Evolutionary conservation across 345 rosid species (phyloP), one percentile per base, ranked within the genome.

Genomic region (Kernera saxatilis): DNA sequence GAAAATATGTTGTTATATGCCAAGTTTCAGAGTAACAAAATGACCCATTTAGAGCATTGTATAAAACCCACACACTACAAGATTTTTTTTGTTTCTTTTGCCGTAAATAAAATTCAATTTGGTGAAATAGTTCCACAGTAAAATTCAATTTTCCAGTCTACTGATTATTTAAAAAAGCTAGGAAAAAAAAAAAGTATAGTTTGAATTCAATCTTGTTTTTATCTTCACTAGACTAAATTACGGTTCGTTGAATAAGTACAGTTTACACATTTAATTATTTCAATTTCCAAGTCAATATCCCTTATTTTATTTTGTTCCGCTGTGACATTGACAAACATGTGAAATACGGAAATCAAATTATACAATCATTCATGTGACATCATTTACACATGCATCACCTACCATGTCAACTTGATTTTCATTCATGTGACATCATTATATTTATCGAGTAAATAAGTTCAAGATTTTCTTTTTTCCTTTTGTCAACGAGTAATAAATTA

Each of bases 291-390:
- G 70, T 63, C 76, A 43, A 72, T 3, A 9, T 14, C 6, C n/a
- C 0, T 48, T 26, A 13, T n/a, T 23, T 9, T 17, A 37, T 18
- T 26, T 58, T 50, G 53, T 29, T 37, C 51, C 18, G 9, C 17
- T 8, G 44, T 29, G 35, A 71, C 37, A 69, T 51, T 40, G 64
- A 52, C n/a, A 53, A 52, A 62, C 68, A 70, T 60, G 61, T 39
- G 61, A 60, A 29, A 37, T 17, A 48, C 26, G 5, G 45, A 51
- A 62, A 52, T 66, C 37, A 50, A 50, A 66, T 49, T 6, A 66
- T 50, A n/a, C 27, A 50, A 25, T 36, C n/a, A n/a, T n/a, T n/a
- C 55, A 72, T 43, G 64, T 63, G 64, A 35, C 27, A 64, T 72
- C 64, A 64, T 53, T 25, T 41, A 62, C 54, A 30, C 25, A 39